A percentile compares a stretch with the other conserved stretches of the same genome.
phyloP scores from a whole-genome alignment of 1,139 yeast genomes.

The Blastobotrys apis region DNA sequence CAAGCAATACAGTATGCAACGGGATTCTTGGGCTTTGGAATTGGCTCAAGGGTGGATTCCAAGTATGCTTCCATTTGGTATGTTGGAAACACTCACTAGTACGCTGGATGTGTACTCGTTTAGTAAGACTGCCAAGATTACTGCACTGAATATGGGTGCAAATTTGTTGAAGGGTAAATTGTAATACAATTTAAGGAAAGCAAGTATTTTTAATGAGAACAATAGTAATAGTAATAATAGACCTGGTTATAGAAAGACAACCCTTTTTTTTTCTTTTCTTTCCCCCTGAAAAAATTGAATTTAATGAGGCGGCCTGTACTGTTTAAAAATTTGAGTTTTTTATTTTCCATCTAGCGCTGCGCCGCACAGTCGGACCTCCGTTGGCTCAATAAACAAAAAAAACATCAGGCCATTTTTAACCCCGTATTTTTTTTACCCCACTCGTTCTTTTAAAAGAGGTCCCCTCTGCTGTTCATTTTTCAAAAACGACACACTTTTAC shows the following conservation, averaged over 20 bases:
- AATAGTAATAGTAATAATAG: too few species aligned
- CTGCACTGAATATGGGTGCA: constrained; percentile 71
- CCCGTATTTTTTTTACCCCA: neutral
- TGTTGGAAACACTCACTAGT: constrained; percentile 71
- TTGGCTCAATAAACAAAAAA: too few species aligned
- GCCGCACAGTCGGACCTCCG: too few species aligned
- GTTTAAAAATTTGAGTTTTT: too few species aligned
- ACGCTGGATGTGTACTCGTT: constrained; percentile 76
- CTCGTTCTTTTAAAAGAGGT: neutral
- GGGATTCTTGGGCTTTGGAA: constrained; percentile 74
- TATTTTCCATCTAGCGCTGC: too few species aligned
- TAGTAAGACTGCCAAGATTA: constrained; percentile 60
- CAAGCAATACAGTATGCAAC: constrained; percentile 83
- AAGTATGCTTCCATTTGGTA: constrained; percentile 94
- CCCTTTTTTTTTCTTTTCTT: neutral
- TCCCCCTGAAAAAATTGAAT: neutral
- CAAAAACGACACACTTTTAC: neutral
- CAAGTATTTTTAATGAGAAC: too few species aligned
- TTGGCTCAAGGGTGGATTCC: constrained; percentile 99
- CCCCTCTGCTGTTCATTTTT: too few species aligned
- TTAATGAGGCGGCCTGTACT: too few species aligned
- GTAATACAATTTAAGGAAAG: too few species aligned
- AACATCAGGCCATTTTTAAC: neutral
- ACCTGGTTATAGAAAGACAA: neutral
- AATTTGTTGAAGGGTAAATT: constrained; percentile 68